These are phyloP conservation scores for Garcia nutans DNA, from an alignment of 345 rosid species.

Conservation along the genomic window DNA sequence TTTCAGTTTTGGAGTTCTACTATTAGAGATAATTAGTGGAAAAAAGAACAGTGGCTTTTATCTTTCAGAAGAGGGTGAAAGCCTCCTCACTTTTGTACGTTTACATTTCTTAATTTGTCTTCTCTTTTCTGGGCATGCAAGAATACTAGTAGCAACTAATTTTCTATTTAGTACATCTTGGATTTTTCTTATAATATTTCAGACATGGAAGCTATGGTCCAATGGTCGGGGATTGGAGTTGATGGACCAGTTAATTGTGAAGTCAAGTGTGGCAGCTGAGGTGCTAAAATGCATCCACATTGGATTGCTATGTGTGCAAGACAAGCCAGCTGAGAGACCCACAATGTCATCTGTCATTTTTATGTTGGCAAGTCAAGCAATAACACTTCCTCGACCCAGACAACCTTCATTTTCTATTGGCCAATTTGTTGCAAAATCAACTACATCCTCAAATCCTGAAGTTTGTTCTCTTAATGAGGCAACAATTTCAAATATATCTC, in stretches of 20 bases:
- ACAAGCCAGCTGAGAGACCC: not conserved
- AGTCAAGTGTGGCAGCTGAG: not conserved
- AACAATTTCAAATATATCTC: constrained; percentile 8
- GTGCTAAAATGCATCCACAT: constrained; percentile 11
- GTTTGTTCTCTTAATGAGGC: not conserved
- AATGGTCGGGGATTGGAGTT: constrained; percentile 7
- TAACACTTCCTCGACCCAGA: constrained; percentile 3
- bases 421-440: constrained; percentile 9
- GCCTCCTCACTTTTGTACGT: constrained; percentile 12
- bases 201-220: constrained; percentile 23
- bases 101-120: not conserved
- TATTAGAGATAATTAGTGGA: constrained; percentile 42
- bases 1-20: constrained; percentile 48
- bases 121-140: too few relatives aligned
- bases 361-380: constrained; percentile 7
- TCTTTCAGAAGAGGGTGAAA: constrained; percentile 19
- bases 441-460: not conserved
- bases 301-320: constrained; percentile 1
- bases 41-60: constrained; percentile 34
- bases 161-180: too few relatives aligned
- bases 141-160: not conserved
- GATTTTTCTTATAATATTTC: not conserved
- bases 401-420: not conserved
- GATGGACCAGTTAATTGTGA: not conserved
- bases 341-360: not conserved